phyloP scores from a whole-genome alignment of 176 grass and related monocot genomes.

The maize (Zea mays) region DNA sequence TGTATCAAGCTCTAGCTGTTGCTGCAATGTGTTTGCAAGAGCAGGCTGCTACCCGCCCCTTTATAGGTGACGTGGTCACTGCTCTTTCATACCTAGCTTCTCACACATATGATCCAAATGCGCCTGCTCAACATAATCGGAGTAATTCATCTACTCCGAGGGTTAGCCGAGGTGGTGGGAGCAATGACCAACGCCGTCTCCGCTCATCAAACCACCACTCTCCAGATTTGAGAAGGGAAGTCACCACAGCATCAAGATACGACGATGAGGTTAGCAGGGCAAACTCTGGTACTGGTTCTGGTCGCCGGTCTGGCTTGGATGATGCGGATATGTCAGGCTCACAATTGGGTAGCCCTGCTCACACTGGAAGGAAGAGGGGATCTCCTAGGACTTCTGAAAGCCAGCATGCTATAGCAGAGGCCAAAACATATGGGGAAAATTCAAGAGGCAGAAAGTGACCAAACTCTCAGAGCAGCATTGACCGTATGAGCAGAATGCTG shows the following conservation, averaged over 20 bases:
- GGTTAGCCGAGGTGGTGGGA: constrained; percentile 34
- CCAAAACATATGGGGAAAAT: constrained; percentile 71
- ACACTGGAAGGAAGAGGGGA: constrained; percentile 47
- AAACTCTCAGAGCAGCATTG: constrained; percentile 36
- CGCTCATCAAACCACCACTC: constrained; percentile 67
- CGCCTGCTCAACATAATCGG: constrained; percentile 42
- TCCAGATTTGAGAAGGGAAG: constrained; percentile 63
- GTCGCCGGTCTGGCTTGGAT: constrained; percentile 62
- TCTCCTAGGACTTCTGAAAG: constrained; percentile 51
- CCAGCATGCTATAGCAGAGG: constrained; percentile 71
- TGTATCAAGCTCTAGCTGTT: constrained; percentile 96
- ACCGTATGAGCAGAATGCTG: constrained; percentile 49
- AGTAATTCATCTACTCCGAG: constrained; percentile 71
- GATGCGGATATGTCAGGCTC: constrained; percentile 49
- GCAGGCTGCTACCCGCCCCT: constrained; percentile 90
- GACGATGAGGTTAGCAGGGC: constrained; percentile 49
- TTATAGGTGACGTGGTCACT: constrained; percentile 95
- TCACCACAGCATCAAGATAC: constrained; percentile 23
- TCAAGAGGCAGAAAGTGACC: constrained; percentile 62
- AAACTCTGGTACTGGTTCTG: constrained; percentile 64
- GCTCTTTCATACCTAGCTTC: constrained; percentile 99
- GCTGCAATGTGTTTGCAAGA: constrained; percentile 99
- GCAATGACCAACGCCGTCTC: constrained; percentile 48
- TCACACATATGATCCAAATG: constrained; percentile 78
- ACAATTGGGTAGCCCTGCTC: constrained; percentile 60